A percentile compares a stretch with the other conserved stretches of the same genome.
These are phyloP conservation scores for Aspergillus sp. DNA, from an alignment of 2,329 filamentous ascomycete species.

Conservation along the genomic window DNA sequence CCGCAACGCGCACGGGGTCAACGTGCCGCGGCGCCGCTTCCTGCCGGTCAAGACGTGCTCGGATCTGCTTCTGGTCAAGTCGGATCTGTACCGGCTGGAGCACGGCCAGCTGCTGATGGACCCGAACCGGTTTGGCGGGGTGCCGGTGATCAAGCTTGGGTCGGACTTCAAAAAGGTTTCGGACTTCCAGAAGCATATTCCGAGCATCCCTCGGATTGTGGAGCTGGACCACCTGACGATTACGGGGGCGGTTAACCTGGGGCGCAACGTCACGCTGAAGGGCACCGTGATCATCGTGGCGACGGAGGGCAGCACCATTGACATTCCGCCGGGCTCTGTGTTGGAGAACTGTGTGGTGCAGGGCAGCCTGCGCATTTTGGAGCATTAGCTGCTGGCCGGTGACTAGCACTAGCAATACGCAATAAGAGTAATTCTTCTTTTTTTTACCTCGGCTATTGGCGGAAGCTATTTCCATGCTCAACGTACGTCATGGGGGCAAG, in stretches of 20 bases:
- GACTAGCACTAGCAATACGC: too few relatives aligned
- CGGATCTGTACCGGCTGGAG: conserved; percentile 95
- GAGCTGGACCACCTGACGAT: conserved; percentile 74
- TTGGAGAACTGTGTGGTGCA: conserved; percentile 98
- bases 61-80: conserved; percentile 99
- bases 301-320: conserved; percentile 94
- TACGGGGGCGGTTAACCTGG: conserved; percentile 92
- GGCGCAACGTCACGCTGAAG: conserved; percentile 90
- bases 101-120: conserved; percentile 97
- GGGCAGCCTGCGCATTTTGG: conserved; percentile 72
- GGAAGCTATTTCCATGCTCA: too few relatives aligned
- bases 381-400: conserved; percentile 51
- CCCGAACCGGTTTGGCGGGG: conserved; percentile 89
- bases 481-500: background rate
- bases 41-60: conserved; percentile 99
- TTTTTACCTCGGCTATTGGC: conserved; percentile 3
- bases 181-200: conserved; percentile 48
- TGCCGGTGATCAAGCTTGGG: conserved; percentile 96
- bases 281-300: conserved; percentile 97
- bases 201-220: conserved; percentile 42
- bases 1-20: conserved; percentile 96
- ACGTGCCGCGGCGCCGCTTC: conserved; percentile 94
- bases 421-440: too few relatives aligned
- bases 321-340: conserved; percentile 91
- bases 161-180: conserved; percentile 99